Base-by-base conservation (phyloP, 805 yeast species). In the Kuraishia capsulata region DNA sequence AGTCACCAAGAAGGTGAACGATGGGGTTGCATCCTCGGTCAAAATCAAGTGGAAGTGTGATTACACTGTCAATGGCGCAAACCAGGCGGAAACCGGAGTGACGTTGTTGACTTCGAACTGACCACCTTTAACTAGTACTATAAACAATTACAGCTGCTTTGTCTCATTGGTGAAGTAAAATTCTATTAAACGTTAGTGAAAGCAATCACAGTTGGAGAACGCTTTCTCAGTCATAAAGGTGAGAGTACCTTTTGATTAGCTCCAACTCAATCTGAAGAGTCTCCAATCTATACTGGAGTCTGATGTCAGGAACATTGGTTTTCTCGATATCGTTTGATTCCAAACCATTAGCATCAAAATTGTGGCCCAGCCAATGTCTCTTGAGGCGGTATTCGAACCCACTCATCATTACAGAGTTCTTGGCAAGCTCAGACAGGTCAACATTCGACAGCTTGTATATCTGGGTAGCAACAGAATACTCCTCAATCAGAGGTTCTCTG, bases 401-500 rank as follows among this genome's bases (percentile, higher is more conserved):
- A 53, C 94, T 81, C 68, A 90, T 97, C 42, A 71, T 59, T 3
- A 92, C 97, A 0, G 97, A 89, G 59, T 90, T 89, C 46, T 78
- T 72, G 0, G 99, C 98, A 49, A 92, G 67, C 57, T 92, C 99
- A 56, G 97, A 89, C 94, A 92, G 87, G 60, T 92, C 98, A 24
- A 90, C 97, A 44, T 87, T 78, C 0, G 95, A 86, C 31, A 92
- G 69, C 56, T 92, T 88, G 69, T 89, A 92, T 48, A 92, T 92
- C 61, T 92, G 97, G 0, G 97, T 97, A 5, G 98, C 98, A 23
- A 92, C 97, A 2, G 96, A 86, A 57, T 89, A 92, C 60, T 92
- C 98, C 59, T 92, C 98, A 49, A 92, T 92, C 52, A 92, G 70
- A 13, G 99, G 97, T 55, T 92, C 99, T 53, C 94, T 78, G 24